Percentiles rank a stretch among this genome's conserved stretches.
These are phyloP conservation scores for Russula ochroleuca DNA, from an alignment of 768 basidiomycete species.

Conservation along the genomic window DNA sequence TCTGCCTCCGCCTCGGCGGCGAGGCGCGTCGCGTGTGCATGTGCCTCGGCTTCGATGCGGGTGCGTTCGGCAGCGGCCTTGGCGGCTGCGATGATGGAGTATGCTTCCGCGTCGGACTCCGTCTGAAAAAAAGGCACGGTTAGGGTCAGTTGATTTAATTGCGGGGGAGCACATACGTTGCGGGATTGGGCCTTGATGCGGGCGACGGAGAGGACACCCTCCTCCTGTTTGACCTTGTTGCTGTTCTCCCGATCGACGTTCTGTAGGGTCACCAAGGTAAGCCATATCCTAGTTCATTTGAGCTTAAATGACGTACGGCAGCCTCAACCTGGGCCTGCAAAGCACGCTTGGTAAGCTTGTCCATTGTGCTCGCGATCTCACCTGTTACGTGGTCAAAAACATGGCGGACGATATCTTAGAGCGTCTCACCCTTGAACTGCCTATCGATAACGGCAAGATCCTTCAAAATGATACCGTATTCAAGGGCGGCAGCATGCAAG, in stretches of 20 bases:
- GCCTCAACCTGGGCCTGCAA: slow-evolving; percentile 86
- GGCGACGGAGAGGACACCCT: slow-evolving; percentile 72
- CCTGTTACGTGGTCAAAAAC: slow-evolving; percentile 31
- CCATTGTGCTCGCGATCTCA: slow-evolving; percentile 81
- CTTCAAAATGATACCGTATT: slow-evolving; percentile 80
- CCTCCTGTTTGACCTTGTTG: slow-evolving; percentile 82
- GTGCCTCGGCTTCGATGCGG: slow-evolving; percentile 70
- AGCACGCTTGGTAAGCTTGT: slow-evolving; percentile 77
- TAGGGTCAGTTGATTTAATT: not conserved
- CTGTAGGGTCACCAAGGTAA: slow-evolving; percentile 35
- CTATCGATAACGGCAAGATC: slow-evolving; percentile 85
- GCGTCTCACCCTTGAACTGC: slow-evolving; percentile 64
- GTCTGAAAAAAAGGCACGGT: slow-evolving; percentile 39
- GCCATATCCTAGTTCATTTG: not conserved
- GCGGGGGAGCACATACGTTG: slow-evolving; percentile 37
- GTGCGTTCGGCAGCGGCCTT: slow-evolving; percentile 64
- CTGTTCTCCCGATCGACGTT: slow-evolving; percentile 85
- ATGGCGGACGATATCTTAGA: not conserved
- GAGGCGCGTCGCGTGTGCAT: slow-evolving; percentile 72
- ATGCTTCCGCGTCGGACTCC: slow-evolving; percentile 72
- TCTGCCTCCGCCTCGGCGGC: slow-evolving; percentile 71
- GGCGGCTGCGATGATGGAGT: slow-evolving; percentile 66
- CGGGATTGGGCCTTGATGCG: slow-evolving; percentile 67
- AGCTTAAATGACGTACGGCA: slow-evolving; percentile 45
- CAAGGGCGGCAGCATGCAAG: slow-evolving; percentile 72